Base-by-base conservation (phyloP, 768 basidiomycete species). In the Lanmaoa rubissima region DNA sequence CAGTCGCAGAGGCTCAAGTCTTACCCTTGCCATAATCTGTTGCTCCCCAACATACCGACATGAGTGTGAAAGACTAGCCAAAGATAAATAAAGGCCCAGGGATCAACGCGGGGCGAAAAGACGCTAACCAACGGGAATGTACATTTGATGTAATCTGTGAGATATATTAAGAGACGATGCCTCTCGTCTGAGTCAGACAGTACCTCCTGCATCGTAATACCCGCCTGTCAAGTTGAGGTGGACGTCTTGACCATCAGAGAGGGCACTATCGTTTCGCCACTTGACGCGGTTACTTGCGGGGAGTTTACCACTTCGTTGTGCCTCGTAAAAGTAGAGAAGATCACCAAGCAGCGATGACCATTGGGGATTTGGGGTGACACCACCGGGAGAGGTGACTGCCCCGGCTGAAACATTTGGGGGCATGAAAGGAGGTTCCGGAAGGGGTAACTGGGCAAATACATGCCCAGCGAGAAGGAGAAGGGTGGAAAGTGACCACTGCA, bases 181-280 rank as follows among this genome's bases (percentile, higher is more conserved):
- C 12, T 43, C 43, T 44, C n/a, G 32, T 32, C 17, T 19, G 16
- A 38, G 48, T 36, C 19, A 38, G 42, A 57, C 63, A 76, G 65
- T 65, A 90, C 90, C 90, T 76, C 94, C 94, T 57, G 94, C 93
- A 77, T 96, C 94, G 68, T 92, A 95, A 68, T 88, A 96, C 8
- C 94, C 95, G 69, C 93, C 92, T 34, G 79, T 84, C 51, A 97
- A 74, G 69, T 98, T 90, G 16, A 93, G 65, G 6, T 79, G 79
- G 35, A 78, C 85, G 60, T 92, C 88, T 55, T 77, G 71, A 14
- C 94, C 95, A 72, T 98, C 95, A 36, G 83, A 74, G 24, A 87
- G 63, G 17, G 84, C 82, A 65, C 90, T 92, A 54, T 87, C 81
- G 65, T 97, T 97, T 51, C 94, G 78, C 95, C 95, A 98, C 26